Percentiles rank a stretch among this genome's conserved stretches.
phyloP scores from a whole-genome alignment of 129 eudicot species.

The Centella asiatica region DNA sequence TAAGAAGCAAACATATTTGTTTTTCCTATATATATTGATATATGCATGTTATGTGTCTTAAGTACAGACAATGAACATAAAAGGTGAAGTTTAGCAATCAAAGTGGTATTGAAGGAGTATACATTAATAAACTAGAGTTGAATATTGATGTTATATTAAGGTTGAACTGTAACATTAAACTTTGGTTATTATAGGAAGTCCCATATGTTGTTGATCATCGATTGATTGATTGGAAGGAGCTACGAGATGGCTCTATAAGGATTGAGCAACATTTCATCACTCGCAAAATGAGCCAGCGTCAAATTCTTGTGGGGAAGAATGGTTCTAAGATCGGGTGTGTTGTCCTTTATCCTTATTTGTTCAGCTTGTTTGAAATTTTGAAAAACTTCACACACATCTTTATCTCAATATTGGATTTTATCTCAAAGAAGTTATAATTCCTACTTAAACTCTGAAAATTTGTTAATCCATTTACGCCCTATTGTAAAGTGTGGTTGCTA shows the following conservation, averaged over 20 bases:
- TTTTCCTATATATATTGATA: too few species aligned
- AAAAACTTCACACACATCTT: too few species aligned
- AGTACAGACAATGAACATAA: neutral
- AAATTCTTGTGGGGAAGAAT: constrained; percentile 80
- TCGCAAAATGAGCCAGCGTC: constrained; percentile 62
- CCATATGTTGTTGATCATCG: constrained; percentile 88
- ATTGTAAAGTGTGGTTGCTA: too few species aligned
- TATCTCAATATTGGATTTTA: neutral
- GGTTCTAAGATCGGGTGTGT: constrained; percentile 85
- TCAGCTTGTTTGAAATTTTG: constrained; percentile 3
- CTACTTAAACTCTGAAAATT: too few species aligned
- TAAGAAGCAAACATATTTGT: too few species aligned
- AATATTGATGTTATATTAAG: neutral
- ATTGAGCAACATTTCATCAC: constrained; percentile 95
- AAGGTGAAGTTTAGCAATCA: neutral
- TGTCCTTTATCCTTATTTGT: constrained; percentile 3
- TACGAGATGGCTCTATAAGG: constrained; percentile 78
- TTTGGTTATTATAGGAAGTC: constrained; percentile 52
- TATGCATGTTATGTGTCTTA: neutral
- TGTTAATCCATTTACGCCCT: too few species aligned
- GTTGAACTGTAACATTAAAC: neutral
- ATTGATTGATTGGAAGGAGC: constrained; percentile 75
- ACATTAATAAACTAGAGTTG: neutral
- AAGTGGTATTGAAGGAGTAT: neutral
- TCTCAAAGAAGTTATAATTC: too few species aligned